These are phyloP conservation scores for Claviceps monticola DNA, from an alignment of 2,329 filamentous ascomycete species.

Conservation along the genomic window DNA sequence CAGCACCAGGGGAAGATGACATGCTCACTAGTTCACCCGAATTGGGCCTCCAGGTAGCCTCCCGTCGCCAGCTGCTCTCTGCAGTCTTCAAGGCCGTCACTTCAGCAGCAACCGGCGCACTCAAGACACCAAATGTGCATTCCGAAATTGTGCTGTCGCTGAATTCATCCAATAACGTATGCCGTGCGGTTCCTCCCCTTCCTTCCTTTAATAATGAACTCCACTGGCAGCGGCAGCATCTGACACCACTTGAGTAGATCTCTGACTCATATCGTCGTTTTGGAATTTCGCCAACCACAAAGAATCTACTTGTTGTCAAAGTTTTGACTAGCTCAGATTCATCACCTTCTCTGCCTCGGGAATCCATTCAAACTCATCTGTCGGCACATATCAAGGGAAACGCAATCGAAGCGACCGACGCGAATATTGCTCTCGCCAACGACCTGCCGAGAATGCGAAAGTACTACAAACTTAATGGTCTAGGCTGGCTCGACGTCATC, in stretches of 20 bases:
- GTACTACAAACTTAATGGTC: constrained; percentile 67
- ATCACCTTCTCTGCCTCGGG: constrained; percentile 27
- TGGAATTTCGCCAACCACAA: constrained; percentile 60
- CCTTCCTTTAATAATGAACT: neutral
- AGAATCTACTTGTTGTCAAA: constrained; percentile 67
- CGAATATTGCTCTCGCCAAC: constrained; percentile 40
- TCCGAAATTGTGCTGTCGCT: constrained; percentile 76
- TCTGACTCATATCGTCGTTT: constrained; percentile 82
- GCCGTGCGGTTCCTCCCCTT: neutral
- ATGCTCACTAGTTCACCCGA: neutral
- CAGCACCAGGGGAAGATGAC: neutral
- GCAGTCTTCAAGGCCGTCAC: constrained; percentile 68
- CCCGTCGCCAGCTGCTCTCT: constrained; percentile 57
- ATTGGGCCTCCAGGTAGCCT: constrained; percentile 45
- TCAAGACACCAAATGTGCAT: constrained; percentile 76
- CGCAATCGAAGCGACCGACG: constrained; percentile 46
- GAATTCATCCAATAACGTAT: constrained; percentile 70
- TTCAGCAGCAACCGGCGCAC: constrained; percentile 41
- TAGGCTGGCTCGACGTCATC: constrained; percentile 34
- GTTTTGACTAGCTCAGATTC: constrained; percentile 40
- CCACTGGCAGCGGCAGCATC: neutral
- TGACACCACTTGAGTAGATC: constrained; percentile 45
- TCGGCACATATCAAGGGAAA: constrained; percentile 46
- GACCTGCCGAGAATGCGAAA: constrained; percentile 64
- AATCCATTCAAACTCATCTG: constrained; percentile 46